Evolutionary conservation across 257 asterid species (phyloP), one percentile per base, ranked within the genome.

Genomic region (Nicotiana tabacum): DNA sequence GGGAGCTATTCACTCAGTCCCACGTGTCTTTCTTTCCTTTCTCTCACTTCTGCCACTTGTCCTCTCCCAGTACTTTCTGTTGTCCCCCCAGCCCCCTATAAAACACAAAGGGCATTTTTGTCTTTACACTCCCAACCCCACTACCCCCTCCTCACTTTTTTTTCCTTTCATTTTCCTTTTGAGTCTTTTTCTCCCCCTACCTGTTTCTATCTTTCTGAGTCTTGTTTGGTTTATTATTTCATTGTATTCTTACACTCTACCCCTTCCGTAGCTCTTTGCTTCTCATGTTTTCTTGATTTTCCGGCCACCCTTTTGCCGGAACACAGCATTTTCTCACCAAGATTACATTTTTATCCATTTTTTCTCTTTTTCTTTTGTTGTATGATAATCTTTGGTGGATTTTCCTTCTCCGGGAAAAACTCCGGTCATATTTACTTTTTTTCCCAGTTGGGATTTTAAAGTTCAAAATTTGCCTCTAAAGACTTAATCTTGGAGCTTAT

Each of bases 1-100:
- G 89, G 88, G 87, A 48, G 83, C 88, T 85, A 84, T 89, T 88
- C 89, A 85, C 66, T 78, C 89, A 80, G 82, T 82, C 89, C 94
- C 91, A 94, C 95, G 97, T 90, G 97, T 92, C 95, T 64, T 57
- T 87, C 82, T 57, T 66, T 4, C 48, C 35, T 27, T 66, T 82
- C 88, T 57, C 87, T 77, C 83, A 4, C 80, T 67, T 78, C 88
- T 84, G 94, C 93, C 97, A 91, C 97, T 84, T 94, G 97, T 90
- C 91, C 87, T 79, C 66, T 35, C 88, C 85, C 77, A 66, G 81
- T 83, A 76, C 82, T 85, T 77, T 61, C 82, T 66, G 0, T 82
- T 85, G 83, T 65, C 72, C 68, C 86, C 83, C 70, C 43, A 77
- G 51, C 72, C 8, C 8, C n/a, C 21, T 30, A 21, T 56, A 56